phyloP scores from a whole-genome alignment of 441 rosid species.

The Corymbia calophylla region DNA sequence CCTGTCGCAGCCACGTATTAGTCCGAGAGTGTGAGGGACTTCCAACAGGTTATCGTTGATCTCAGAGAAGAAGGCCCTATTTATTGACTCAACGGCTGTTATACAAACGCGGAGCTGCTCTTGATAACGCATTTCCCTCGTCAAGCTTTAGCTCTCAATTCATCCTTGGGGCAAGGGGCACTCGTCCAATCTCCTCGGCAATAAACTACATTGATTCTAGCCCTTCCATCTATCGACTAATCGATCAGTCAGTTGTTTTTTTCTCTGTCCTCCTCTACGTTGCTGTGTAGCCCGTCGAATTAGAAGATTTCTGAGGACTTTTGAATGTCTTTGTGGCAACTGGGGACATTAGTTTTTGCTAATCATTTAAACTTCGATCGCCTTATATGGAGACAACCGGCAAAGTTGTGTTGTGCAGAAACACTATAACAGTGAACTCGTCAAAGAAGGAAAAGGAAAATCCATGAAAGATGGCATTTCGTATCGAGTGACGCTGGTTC shows the following conservation, averaged over 20 bases:
- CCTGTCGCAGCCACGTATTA: neutral
- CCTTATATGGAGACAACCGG: neutral
- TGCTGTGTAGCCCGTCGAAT: neutral
- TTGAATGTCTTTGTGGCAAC: neutral
- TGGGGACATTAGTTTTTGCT: neutral
- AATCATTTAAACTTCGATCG: neutral
- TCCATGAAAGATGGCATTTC: neutral
- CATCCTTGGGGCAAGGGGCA: neutral
- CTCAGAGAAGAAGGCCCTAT: neutral
- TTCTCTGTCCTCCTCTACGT: neutral
- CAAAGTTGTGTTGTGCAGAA: neutral
- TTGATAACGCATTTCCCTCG: neutral
- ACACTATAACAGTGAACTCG: neutral
- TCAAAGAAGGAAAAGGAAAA: neutral
- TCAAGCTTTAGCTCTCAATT: neutral
- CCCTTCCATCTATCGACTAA: neutral
- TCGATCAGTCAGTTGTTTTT: neutral
- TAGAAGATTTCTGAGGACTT: neutral
- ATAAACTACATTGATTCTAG: neutral
- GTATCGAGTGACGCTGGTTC: neutral
- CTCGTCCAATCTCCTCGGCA: neutral
- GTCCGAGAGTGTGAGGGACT: neutral
- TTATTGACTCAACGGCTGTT: neutral
- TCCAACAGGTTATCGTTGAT: neutral
- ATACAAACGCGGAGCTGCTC: neutral